Evolutionary conservation across 2,329 filamentous ascomycete genomes (phyloP), one percentile per base, ranked within the genome.

Genomic region (Pseudocercospora macadamiae): DNA sequence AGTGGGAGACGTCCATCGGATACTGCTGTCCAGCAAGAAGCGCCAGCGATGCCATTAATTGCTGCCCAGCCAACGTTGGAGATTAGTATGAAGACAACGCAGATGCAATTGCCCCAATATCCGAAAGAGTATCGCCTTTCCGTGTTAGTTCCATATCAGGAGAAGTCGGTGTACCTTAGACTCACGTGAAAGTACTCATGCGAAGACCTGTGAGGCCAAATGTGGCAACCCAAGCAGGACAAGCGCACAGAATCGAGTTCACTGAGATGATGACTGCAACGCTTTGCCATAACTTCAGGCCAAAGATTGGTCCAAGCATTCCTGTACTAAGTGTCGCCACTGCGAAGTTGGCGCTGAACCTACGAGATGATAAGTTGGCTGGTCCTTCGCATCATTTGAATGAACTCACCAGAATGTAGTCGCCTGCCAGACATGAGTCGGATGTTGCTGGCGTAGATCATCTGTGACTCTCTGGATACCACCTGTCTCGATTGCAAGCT

Each of bases 331-430:
- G 57, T 10, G 57, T 61, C 3, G 61, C 54, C 16, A 63, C 54
- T 8, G 61, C 61, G 36, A 61, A 52, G 25, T 63, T 63, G 44
- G 57, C 61, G 10, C 58, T 61, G 37, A 59, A 30, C 59, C 59
- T 61, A 16, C 10, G 5, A 7, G 32, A 36, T 3, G 18, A 49
- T 28, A 10, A n/a, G 25, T 28, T n/a, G 30, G 4, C 12, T 8
- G 21, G 6, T 6, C 23, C 25, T n/a, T 6, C 23, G 4, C 3
- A 18, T 9, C 3, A 3, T 3, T 3, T 3, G n/a, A 4, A 3
- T 16, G 9, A 7, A 23, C 54, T 47, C 9, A 57, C 58, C 61
- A 61, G 19, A 61, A 57, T 5, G 61, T 60, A 16, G 49, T 55
- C 18, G 54, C 57, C 28, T 58, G 51, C 57, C 54, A 60, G 14